phyloP scores from a whole-genome alignment of 805 yeast species.

The Ogataea salicorniae region DNA sequence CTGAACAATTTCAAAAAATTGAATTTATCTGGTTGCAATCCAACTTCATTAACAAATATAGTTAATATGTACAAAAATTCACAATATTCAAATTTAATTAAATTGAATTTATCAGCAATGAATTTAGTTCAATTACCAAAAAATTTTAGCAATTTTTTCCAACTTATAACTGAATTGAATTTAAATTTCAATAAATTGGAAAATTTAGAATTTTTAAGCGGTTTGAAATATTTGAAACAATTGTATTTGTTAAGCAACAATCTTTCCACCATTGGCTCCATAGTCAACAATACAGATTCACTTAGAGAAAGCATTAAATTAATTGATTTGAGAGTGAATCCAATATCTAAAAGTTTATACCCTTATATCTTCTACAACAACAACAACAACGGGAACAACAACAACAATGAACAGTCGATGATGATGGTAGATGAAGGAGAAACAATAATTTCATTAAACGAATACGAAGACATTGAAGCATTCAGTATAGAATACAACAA shows the following conservation, averaged over 20 bases:
- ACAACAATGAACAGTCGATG: constrained; percentile 7
- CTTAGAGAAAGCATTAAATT: constrained; percentile 31
- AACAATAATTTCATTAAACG: constrained; percentile 38
- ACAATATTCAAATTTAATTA: constrained; percentile 31
- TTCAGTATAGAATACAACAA: constrained; percentile 43
- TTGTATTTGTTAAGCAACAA: constrained; percentile 43
- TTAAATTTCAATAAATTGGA: constrained; percentile 44
- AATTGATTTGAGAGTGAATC: constrained; percentile 47
- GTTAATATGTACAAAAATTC: not conserved
- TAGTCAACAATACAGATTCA: constrained; percentile 29
- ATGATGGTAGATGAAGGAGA: constrained; percentile 15
- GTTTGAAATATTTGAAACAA: constrained; percentile 33
- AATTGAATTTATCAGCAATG: constrained; percentile 43
- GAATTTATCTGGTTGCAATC: constrained; percentile 30
- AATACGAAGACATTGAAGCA: constrained; percentile 47
- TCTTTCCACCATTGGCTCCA: constrained; percentile 30
- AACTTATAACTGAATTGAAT: constrained; percentile 43
- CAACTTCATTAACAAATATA: constrained; percentile 3
- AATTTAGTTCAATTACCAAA: constrained; percentile 36
- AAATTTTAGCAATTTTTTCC: constrained; percentile 36
- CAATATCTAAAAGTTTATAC: constrained; percentile 41
- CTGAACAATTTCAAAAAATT: constrained; percentile 28
- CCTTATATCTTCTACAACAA: constrained; percentile 50
- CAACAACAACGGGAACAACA: constrained; percentile 20
- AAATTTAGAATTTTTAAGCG: constrained; percentile 31